These are phyloP conservation scores for Diaporthe ilicicola DNA, from an alignment of 2,329 filamentous ascomycete genomes.

Conservation along the genomic window DNA sequence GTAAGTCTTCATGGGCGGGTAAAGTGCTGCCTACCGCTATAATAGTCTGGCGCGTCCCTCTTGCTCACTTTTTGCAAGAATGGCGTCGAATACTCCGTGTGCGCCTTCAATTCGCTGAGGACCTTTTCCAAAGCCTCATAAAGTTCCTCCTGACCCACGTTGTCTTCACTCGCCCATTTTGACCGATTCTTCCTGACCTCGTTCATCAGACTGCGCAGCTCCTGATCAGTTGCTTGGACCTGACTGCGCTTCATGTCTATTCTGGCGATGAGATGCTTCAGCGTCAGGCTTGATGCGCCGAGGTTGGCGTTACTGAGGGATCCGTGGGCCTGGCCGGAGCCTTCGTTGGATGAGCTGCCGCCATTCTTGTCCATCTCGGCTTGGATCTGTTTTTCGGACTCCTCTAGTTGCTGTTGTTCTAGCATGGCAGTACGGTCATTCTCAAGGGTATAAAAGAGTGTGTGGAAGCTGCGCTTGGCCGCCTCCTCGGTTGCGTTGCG, in stretches of 20 bases:
- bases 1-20: slow-evolving; percentile 32
- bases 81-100: slow-evolving; percentile 96
- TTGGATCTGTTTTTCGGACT: slow-evolving; percentile 94
- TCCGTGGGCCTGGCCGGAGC: slow-evolving; percentile 75
- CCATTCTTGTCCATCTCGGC: slow-evolving; percentile 85
- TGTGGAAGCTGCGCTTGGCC: slow-evolving; percentile 90
- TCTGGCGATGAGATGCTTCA: slow-evolving; percentile 95
- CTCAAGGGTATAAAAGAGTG: slow-evolving; percentile 93
- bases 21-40: slow-evolving; percentile 71
- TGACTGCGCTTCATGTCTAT: slow-evolving; percentile 93
- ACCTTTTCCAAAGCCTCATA: slow-evolving; percentile 98
- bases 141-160: slow-evolving; percentile 95
- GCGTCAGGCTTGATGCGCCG: slow-evolving; percentile 91
- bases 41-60: slow-evolving; percentile 95
- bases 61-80: slow-evolving; percentile 96
- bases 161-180: slow-evolving; percentile 98
- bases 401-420: slow-evolving; percentile 95
- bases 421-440: slow-evolving; percentile 96
- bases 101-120: slow-evolving; percentile 93
- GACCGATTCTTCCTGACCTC: slow-evolving; percentile 97
- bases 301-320: slow-evolving; percentile 93
- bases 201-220: slow-evolving; percentile 91
- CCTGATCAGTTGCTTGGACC: slow-evolving; percentile 91
- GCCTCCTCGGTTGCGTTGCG: slow-evolving; percentile 91
- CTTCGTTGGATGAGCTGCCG: slow-evolving; percentile 57